These are phyloP conservation scores for Zymoseptoria tritici DNA, from an alignment of 2,329 filamentous ascomycete species.

Conservation along the genomic window DNA sequence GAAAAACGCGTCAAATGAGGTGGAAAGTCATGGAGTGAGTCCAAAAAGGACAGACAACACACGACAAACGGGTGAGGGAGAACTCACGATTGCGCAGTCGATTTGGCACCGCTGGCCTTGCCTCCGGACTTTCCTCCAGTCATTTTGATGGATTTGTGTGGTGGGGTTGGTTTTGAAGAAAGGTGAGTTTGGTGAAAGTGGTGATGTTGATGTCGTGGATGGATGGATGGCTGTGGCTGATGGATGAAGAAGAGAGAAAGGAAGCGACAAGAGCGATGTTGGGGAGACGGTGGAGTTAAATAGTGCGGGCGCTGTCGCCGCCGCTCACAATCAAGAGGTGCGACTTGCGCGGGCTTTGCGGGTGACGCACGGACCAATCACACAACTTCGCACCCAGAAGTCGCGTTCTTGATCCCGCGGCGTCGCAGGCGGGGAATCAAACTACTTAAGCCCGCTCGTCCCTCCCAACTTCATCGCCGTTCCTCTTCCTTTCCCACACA, in stretches of 20 bases:
- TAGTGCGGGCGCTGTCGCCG: slow-evolving; percentile 10
- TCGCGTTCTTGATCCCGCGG: slow-evolving; percentile 4
- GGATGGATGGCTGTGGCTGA: slow-evolving; percentile 22
- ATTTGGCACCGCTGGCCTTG: slow-evolving; percentile 98
- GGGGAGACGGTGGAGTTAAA: slow-evolving; percentile 12
- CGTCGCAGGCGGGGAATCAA: slow-evolving; percentile 3
- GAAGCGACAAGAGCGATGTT: slow-evolving; percentile 17
- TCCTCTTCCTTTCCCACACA: slow-evolving; percentile 31
- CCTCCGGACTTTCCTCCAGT: slow-evolving; percentile 99
- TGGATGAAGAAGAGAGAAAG: slow-evolving; percentile 27
- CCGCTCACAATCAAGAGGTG: slow-evolving; percentile 5
- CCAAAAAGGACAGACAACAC: slow-evolving; percentile 1
- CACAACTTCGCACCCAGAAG: slow-evolving; percentile 8
- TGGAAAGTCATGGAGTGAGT: slow-evolving; percentile 14
- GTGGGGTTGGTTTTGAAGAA: slow-evolving; percentile 26
- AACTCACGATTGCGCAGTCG: slow-evolving; percentile 93
- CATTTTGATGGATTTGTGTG: slow-evolving; percentile 68
- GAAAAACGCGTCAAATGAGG: slow-evolving; percentile 38
- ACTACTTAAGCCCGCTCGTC: slow-evolving; percentile 13
- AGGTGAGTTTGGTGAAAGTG: slow-evolving; percentile 24
- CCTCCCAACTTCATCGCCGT: slow-evolving; percentile 14
- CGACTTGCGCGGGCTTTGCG: slow-evolving; percentile 1
- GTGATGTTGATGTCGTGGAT: slow-evolving; percentile 8
- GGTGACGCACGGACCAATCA: slow-evolving; percentile 5
- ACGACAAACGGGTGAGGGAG: slow-evolving; percentile 6